Percentiles rank a stretch among this genome's conserved stretches.
Evolutionary conservation across 2,329 filamentous ascomycete species (phyloP).

Genomic region (Alternaria arborescens): DNA sequence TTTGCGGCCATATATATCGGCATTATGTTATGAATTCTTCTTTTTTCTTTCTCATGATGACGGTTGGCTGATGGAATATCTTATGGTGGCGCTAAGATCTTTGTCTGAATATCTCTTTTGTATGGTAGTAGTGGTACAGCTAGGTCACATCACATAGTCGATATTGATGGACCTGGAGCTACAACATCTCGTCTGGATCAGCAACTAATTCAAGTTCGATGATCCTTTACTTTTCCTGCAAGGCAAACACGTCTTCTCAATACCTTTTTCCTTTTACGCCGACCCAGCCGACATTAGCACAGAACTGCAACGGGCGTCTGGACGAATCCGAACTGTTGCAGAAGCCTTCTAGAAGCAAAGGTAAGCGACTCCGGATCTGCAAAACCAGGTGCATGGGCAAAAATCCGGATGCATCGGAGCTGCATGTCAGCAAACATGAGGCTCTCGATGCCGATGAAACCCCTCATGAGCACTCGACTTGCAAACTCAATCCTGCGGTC

Average conservation of each 20-base stretch:
- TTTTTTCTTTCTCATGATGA: too few species aligned
- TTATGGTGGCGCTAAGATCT: too few species aligned
- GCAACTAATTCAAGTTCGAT: too few species aligned
- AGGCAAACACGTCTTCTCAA: neutral
- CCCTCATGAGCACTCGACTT: neutral
- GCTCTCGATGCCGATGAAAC: neutral
- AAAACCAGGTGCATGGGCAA: slow-evolving; percentile 1
- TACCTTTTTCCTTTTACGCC: neutral
- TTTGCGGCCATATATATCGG: too few species aligned
- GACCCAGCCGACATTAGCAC: neutral
- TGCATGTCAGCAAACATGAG: slow-evolving; percentile 1
- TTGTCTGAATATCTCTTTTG: too few species aligned
- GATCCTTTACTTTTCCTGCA: neutral
- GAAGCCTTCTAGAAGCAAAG: slow-evolving; percentile 12
- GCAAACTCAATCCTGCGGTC: neutral
- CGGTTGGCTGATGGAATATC: too few species aligned
- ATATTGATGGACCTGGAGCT: too few species aligned
- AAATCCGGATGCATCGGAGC: slow-evolving; percentile 2
- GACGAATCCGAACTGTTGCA: neutral
- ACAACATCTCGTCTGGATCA: too few species aligned
- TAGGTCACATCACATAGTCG: too few species aligned
- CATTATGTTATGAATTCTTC: too few species aligned
- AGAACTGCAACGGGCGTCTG: neutral
- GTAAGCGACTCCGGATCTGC: slow-evolving; percentile 7
- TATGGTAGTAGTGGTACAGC: too few species aligned